These are phyloP conservation scores for Suaeda aralocaspica DNA, from an alignment of 148 eudicot species.

Conservation along the genomic window DNA sequence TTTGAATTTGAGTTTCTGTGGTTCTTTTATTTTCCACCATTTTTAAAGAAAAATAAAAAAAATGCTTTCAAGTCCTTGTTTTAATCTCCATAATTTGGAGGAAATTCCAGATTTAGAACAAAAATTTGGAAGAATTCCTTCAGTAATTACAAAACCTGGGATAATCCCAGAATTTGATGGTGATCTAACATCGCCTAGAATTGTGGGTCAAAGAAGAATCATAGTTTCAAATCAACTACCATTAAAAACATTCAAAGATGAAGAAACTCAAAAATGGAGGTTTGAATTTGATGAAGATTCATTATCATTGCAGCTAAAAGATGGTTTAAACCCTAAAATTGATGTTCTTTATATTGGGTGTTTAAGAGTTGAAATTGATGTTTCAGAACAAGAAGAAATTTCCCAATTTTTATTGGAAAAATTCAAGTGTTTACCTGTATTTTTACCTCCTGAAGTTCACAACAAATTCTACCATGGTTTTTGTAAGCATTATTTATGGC, in stretches of 20 bases:
- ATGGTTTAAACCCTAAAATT: slow-evolving; percentile 44
- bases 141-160: slow-evolving; percentile 48
- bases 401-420: slow-evolving; percentile 38
- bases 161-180: slow-evolving; percentile 42
- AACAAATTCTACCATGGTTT: slow-evolving; percentile 72
- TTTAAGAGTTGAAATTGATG: slow-evolving; percentile 43
- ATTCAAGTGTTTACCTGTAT: slow-evolving; percentile 68
- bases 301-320: slow-evolving; percentile 49
- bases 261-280: slow-evolving; percentile 29
- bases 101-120: slow-evolving; percentile 17
- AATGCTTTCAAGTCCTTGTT: slow-evolving; percentile 30
- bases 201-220: slow-evolving; percentile 32
- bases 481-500: slow-evolving; percentile 84
- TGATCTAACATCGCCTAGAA: slow-evolving; percentile 18
- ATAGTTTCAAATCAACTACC: slow-evolving; percentile 62
- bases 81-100: slow-evolving; percentile 19
- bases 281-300: slow-evolving; percentile 62
- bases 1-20: background rate
- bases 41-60: background rate
- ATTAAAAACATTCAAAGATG: slow-evolving; percentile 31
- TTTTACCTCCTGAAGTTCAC: slow-evolving; percentile 42
- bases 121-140: slow-evolving; percentile 26
- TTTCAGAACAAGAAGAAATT: slow-evolving; percentile 54
- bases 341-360: slow-evolving; percentile 61
- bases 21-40: background rate